phyloP scores from a whole-genome alignment of 805 yeast species.

The Pichia ethanolica region DNA sequence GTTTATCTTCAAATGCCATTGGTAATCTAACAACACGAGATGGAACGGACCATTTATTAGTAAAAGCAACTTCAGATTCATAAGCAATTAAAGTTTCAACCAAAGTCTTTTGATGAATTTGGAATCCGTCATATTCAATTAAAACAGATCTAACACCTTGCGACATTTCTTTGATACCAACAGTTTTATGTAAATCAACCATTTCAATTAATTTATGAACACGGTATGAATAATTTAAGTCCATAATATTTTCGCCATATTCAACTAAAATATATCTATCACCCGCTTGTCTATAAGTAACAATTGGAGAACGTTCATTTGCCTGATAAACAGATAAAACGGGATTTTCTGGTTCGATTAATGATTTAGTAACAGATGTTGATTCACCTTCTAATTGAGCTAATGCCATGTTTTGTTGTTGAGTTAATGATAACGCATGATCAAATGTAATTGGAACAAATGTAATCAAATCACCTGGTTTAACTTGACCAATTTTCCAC shows the following conservation, averaged over 20 bases:
- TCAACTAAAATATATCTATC: slow-evolving; percentile 89
- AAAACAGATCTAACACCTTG: slow-evolving; percentile 95
- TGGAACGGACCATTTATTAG: slow-evolving; percentile 77
- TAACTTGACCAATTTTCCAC: slow-evolving; percentile 98
- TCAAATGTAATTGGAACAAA: slow-evolving; percentile 73
- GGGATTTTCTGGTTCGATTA: slow-evolving; percentile 58
- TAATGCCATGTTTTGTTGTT: slow-evolving; percentile 50
- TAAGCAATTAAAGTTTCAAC: slow-evolving; percentile 60
- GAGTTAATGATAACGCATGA: slow-evolving; percentile 58
- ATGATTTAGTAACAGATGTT: slow-evolving; percentile 24
- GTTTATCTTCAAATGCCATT: slow-evolving; percentile 92
- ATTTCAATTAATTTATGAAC: slow-evolving; percentile 73
- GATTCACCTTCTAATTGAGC: slow-evolving; percentile 35
- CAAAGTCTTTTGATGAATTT: slow-evolving; percentile 53
- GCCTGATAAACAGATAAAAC: slow-evolving; percentile 48
- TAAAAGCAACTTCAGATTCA: slow-evolving; percentile 67
- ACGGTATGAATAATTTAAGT: slow-evolving; percentile 76
- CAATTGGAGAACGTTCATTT: slow-evolving; percentile 50
- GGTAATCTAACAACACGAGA: slow-evolving; percentile 82
- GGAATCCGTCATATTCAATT: slow-evolving; percentile 67
- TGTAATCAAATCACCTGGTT: slow-evolving; percentile 82
- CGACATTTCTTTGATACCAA: slow-evolving; percentile 90
- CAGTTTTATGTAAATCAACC: slow-evolving; percentile 56
- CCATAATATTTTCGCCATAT: slow-evolving; percentile 85
- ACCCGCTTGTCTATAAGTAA: slow-evolving; percentile 93